phyloP scores from a whole-genome alignment of 2,329 filamentous ascomycete genomes.

The Trematosphaeria pertusa region DNA sequence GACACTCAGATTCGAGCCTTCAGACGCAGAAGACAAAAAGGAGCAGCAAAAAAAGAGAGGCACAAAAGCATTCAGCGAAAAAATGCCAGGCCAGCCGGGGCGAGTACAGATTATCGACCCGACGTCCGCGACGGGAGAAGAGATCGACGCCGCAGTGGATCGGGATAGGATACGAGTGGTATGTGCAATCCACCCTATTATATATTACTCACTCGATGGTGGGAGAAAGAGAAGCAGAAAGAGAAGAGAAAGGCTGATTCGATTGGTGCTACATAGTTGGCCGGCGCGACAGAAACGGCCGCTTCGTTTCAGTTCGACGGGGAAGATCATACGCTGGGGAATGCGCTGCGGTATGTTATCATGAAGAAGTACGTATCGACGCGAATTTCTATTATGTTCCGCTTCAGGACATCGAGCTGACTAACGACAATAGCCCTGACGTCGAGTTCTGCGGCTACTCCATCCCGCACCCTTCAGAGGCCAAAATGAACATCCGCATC shows the following conservation, averaged over 20 bases:
- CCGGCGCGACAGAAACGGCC: constrained; percentile 81
- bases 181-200: constrained; percentile 24
- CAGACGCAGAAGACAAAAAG: neutral
- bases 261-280: too few species aligned
- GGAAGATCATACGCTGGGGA: constrained; percentile 95
- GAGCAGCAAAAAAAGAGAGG: too few species aligned
- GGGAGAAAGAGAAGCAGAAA: too few species aligned
- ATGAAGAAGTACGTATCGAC: constrained; percentile 95
- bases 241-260: too few species aligned
- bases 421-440: constrained; percentile 76
- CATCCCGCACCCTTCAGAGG: constrained; percentile 94
- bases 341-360: constrained; percentile 91
- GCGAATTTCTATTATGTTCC: neutral
- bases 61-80: too few species aligned
- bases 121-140: constrained; percentile 31
- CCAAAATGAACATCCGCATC: constrained; percentile 96
- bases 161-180: constrained; percentile 56
- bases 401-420: neutral
- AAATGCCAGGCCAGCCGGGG: constrained; percentile 24
- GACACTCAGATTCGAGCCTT: too few species aligned
- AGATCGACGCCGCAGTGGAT: constrained; percentile 44
- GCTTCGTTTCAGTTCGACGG: constrained; percentile 94
- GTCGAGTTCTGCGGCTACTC: constrained; percentile 99
- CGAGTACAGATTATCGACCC: constrained; percentile 30
- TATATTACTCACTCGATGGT: too few species aligned